A percentile compares a stretch with the other conserved stretches of the same genome.
Evolutionary conservation across 192 early-diverging fungal genomes (phyloP).

Genomic region (Jimgerdemannia flammicorona): DNA sequence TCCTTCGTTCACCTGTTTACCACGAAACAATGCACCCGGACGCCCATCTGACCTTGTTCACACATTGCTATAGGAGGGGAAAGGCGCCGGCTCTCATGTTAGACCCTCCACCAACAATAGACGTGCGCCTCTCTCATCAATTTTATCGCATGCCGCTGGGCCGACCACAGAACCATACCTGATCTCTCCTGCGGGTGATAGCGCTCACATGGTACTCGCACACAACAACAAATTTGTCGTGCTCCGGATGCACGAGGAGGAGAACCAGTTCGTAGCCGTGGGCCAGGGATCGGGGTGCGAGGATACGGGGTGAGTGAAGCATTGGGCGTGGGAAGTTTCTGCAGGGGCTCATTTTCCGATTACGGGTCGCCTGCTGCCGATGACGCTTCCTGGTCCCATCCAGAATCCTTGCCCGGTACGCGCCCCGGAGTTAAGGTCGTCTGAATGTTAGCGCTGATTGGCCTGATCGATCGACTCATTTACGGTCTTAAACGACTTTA

Average conservation of each 20-base stretch:
- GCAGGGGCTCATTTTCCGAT: constrained; percentile 1
- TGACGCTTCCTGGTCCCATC: no score
- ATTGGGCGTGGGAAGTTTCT: neutral
- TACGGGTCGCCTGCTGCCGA: no score
- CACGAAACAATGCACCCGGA: no score
- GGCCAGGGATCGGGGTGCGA: constrained; percentile 48
- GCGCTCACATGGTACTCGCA: constrained; percentile 21
- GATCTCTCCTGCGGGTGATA: constrained; percentile 23
- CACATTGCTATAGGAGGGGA: neutral
- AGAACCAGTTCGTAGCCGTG: constrained; percentile 26
- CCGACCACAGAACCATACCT: constrained; percentile 26
- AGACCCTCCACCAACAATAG: neutral
- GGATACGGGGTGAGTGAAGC: constrained; percentile 22
- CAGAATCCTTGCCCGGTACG: no score
- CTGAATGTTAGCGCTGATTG: no score
- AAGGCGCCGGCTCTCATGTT: neutral
- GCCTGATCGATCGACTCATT: no score
- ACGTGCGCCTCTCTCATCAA: neutral
- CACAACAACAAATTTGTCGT: constrained; percentile 32
- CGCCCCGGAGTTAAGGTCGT: no score
- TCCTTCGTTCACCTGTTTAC: no score
- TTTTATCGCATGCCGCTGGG: constrained; percentile 2
- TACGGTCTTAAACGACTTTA: neutral
- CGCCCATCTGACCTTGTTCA: no score
- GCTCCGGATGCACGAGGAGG: constrained; percentile 12